Evolutionary conservation across 305 asterid genomes (phyloP).

Genomic region (Solanum hybrid): DNA sequence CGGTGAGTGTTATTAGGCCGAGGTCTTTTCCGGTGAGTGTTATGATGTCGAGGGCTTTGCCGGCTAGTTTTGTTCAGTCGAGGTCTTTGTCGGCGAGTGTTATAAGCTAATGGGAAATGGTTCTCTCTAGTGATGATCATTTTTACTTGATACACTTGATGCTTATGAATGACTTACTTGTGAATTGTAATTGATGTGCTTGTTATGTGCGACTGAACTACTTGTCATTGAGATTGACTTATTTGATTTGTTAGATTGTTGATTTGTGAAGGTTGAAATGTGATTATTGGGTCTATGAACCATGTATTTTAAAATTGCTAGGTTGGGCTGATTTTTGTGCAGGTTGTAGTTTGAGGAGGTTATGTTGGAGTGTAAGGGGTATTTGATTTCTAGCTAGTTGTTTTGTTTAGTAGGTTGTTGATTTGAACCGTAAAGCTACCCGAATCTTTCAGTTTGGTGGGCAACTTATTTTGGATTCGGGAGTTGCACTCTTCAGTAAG

Average conservation of each 20-base stretch:
- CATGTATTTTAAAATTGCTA: neutral
- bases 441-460: neutral
- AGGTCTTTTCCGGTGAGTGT: neutral
- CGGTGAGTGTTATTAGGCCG: neutral
- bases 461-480: neutral
- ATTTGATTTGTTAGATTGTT: neutral
- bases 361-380: too few relatives aligned
- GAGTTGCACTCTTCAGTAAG: neutral
- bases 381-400: neutral
- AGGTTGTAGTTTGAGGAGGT: too few relatives aligned
- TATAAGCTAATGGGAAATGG: neutral
- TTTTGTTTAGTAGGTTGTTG: neutral
- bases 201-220: neutral
- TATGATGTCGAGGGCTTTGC: neutral
- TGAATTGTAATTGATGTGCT: neutral
- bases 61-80: neutral
- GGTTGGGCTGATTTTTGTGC: neutral
- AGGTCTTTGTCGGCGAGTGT: neutral
- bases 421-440: neutral
- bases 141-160: neutral
- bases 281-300: neutral
- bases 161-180: neutral
- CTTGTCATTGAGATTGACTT: neutral
- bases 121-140: neutral
- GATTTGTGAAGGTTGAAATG: neutral